A percentile compares a stretch with the other conserved stretches of the same genome.
These are phyloP conservation scores for Marchantia polymorpha DNA, from an alignment of 225 moss, liverwort and hornwort genomes.

Conservation along the genomic window DNA sequence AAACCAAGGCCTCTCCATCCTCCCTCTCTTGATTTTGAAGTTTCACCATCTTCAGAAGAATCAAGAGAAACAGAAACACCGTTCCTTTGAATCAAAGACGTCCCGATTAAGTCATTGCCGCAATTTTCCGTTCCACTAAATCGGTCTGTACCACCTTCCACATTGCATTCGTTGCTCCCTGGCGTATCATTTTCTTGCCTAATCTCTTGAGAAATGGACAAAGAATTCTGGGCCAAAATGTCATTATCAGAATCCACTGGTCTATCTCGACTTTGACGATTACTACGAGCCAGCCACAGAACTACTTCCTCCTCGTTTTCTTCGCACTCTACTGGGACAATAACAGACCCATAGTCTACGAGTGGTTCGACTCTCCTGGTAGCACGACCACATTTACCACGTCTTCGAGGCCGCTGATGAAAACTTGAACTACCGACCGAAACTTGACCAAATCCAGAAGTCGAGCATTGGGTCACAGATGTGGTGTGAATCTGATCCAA, in stretches of 20 bases:
- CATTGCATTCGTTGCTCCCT: not conserved
- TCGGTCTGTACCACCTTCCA: not conserved
- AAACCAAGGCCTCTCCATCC: slow-evolving; percentile 37
- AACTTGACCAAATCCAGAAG: slow-evolving; percentile 20
- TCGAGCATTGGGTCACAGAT: slow-evolving; percentile 20
- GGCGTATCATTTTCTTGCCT: no score
- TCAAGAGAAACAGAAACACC: not conserved
- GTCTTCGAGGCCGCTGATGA: slow-evolving; percentile 2
- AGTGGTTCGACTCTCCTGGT: not conserved
- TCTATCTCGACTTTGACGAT: slow-evolving; percentile 6
- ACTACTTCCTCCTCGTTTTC: slow-evolving; percentile 29
- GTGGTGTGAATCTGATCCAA: slow-evolving; percentile 1
- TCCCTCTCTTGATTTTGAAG: not conserved
- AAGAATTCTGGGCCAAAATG: not conserved
- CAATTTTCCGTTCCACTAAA: not conserved
- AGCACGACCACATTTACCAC: not conserved
- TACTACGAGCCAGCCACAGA: slow-evolving; percentile 25
- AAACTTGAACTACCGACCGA: not conserved
- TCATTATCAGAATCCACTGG: not conserved
- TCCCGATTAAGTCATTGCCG: not conserved
- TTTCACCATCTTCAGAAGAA: not conserved
- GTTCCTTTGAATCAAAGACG: not conserved
- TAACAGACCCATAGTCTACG: slow-evolving; percentile 7
- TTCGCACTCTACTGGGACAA: slow-evolving; percentile 7
- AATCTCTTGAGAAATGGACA: no score